phyloP scores from a whole-genome alignment of 139 green algal genomes.

The Volvox reticuliferus region DNA sequence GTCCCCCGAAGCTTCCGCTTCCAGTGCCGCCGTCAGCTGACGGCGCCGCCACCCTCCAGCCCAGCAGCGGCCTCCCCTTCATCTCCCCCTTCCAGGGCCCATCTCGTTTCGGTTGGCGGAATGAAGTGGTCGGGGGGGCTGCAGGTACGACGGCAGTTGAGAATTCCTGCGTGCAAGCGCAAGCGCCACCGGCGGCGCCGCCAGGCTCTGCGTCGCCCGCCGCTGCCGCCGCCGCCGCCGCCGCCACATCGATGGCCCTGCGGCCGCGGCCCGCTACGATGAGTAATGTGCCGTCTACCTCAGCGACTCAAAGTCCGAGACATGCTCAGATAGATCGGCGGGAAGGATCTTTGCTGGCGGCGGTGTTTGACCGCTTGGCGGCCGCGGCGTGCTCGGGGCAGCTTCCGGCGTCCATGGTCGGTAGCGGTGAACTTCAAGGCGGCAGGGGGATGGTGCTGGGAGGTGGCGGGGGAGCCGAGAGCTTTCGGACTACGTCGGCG shows the following conservation, averaged over 20 bases:
- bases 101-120: background rate
- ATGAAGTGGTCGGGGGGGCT: background rate
- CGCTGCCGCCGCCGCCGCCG: too few species aligned
- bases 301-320: background rate
- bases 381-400: background rate
- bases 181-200: too few species aligned
- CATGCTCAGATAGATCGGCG: background rate
- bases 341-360: background rate
- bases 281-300: background rate
- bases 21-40: background rate
- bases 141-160: too few species aligned
- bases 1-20: background rate
- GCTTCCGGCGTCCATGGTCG: background rate
- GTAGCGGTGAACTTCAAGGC: background rate
- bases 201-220: too few species aligned
- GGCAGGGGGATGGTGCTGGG: background rate
- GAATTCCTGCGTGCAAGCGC: too few species aligned
- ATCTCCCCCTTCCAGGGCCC: background rate
- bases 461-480: background rate
- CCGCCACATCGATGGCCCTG: too few species aligned
- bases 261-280: background rate
- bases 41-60: background rate
- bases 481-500: background rate
- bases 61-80: background rate
- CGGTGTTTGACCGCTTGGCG: constrained; percentile 3